Conservation (phyloP, 1,139 yeast species). For the Candida labiduridarum region DNA sequence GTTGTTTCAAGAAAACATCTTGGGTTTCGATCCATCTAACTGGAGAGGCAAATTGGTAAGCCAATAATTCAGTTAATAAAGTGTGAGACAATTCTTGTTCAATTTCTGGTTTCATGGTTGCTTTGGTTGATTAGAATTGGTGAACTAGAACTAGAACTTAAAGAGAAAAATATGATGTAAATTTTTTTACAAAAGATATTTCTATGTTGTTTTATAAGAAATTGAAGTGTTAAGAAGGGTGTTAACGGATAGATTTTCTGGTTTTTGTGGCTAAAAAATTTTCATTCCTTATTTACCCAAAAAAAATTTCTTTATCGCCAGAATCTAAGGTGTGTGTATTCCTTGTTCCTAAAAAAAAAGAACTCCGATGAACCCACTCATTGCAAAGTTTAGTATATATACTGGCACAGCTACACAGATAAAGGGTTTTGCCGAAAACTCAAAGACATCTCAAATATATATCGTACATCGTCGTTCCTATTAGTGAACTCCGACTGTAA, state of each 20-base stretch:
- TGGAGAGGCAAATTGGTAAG: slow-evolving; percentile 98
- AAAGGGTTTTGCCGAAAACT: neutral
- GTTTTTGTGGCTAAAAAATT: neutral
- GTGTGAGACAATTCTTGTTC: slow-evolving; percentile 98
- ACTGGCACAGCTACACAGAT: neutral
- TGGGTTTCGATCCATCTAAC: slow-evolving; percentile 99
- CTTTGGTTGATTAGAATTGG: neutral
- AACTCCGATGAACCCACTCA: neutral
- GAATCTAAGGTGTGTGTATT: neutral
- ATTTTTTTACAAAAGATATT: neutral
- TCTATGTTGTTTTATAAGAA: neutral
- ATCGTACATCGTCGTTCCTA: neutral
- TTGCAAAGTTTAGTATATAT: too few relatives aligned
- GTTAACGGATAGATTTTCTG: neutral
- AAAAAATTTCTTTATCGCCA: neutral
- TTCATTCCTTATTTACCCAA: neutral
- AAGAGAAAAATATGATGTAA: neutral
- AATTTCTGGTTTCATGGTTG: slow-evolving; percentile 88
- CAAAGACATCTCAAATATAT: too few relatives aligned
- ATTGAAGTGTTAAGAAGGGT: neutral
- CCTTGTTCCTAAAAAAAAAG: neutral
- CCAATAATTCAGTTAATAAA: slow-evolving; percentile 89
- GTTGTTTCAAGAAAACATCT: slow-evolving; percentile 92
- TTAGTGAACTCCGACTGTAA: neutral
- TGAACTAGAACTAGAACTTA: neutral